phyloP scores from a whole-genome alignment of 225 moss, liverwort and hornwort species.

The Pleurozium schreberi region DNA sequence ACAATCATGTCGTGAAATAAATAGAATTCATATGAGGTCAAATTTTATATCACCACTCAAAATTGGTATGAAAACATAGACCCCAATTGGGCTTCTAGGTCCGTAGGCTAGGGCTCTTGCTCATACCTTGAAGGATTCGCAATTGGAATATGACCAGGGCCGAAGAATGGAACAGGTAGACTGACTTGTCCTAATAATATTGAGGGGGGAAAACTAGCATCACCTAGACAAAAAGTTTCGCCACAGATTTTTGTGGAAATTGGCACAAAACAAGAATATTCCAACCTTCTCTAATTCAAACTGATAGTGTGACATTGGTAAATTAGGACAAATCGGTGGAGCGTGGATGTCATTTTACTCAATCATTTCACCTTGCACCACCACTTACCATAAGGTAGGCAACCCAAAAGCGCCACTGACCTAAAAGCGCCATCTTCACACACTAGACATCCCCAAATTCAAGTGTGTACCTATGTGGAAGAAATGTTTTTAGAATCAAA shows the following conservation, averaged over 20 bases:
- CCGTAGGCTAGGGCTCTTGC: not conserved
- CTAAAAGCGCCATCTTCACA: too few species aligned
- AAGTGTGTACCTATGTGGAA: too few species aligned
- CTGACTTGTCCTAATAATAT: not conserved
- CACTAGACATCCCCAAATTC: too few species aligned
- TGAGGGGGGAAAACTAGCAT: not conserved
- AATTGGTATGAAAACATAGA: not conserved
- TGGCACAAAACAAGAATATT: not conserved
- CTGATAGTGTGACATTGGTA: not conserved
- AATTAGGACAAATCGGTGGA: not conserved
- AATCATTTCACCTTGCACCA: conserved; percentile 58
- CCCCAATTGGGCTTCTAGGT: not conserved
- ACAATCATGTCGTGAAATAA: not conserved
- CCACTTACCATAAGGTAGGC: conserved; percentile 54
- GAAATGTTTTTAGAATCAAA: too few species aligned
- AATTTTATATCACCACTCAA: not conserved
- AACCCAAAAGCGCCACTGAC: too few species aligned
- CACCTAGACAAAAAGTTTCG: not conserved
- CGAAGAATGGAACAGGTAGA: conserved; percentile 59
- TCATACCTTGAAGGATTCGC: conserved; percentile 45
- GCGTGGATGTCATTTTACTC: conserved; percentile 51
- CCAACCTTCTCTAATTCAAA: not conserved
- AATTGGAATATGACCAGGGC: conserved; percentile 67
- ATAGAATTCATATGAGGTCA: not conserved
- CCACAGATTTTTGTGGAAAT: not conserved